Evolutionary conservation across 192 early-diverging fungal genomes (phyloP).

Genomic region (Gryganskiella cystojenkinii): DNA sequence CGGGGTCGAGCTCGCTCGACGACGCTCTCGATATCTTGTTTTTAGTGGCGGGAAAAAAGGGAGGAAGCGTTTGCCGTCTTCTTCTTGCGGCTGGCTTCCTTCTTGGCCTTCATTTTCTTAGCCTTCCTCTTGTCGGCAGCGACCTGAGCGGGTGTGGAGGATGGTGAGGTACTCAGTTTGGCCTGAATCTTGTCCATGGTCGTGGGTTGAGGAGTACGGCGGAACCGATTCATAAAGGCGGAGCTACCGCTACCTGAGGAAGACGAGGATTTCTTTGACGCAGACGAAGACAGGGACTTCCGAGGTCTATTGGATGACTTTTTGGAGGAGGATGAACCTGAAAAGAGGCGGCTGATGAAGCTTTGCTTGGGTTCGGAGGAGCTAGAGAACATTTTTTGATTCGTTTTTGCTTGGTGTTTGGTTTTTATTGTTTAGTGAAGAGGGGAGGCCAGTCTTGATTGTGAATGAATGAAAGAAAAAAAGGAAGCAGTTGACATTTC

Average conservation of each 20-base stretch:
- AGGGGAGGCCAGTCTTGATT: neutral
- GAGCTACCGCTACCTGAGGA: neutral
- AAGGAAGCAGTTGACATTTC: no score
- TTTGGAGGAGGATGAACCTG: conserved; percentile 1
- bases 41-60: conserved; percentile 16
- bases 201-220: conserved; percentile 16
- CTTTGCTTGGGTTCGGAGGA: conserved; percentile 12
- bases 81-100: conserved; percentile 7
- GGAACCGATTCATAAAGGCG: conserved; percentile 19
- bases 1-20: neutral
- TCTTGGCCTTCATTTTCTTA: conserved; percentile 21
- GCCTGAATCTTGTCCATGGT: conserved; percentile 37
- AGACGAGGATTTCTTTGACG: neutral
- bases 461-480: neutral
- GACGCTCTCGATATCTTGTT: no score
- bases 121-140: conserved; percentile 8
- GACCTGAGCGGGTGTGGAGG: conserved; percentile 4
- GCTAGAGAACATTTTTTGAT: neutral
- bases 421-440: neutral
- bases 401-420: conserved; percentile 6
- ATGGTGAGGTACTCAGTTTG: conserved; percentile 12
- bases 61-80: neutral
- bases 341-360: conserved; percentile 20
- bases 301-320: no score
- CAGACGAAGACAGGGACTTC: conserved; percentile 4